Base-by-base conservation (phyloP, 208 protist species). In the Angomonas ambiguus region DNA sequence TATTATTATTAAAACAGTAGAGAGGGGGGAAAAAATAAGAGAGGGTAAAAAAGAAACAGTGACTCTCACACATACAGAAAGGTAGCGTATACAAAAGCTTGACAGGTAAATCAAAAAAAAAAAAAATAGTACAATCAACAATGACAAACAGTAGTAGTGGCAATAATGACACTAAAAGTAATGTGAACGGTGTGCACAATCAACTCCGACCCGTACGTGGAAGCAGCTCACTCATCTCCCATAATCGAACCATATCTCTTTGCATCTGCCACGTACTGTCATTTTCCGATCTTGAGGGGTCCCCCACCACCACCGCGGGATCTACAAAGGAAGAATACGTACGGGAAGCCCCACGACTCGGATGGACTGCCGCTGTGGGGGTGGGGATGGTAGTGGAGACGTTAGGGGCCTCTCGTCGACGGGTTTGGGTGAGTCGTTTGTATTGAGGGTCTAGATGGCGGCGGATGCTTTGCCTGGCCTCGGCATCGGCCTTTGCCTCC, bases 81-180 rank as follows among this genome's bases (percentile, higher is more conserved):
- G n/a, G n/a, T n/a, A n/a, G n/a, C n/a, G n/a, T n/a, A n/a, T n/a
- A n/a, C n/a, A n/a, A n/a, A n/a, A n/a, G n/a, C n/a, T n/a, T n/a
- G n/a, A n/a, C n/a, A 48, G 38, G 38, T 48, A 11, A 48, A 48
- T 18, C 38, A 65, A 49, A 45, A 20, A 65, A 56, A 56, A 16
- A 56, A 56, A 56, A 56, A 25, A 56, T 11, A 56, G 49, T 8
- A 25, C 49, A 56, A 20, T 24, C n/a, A 6, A 11, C 18, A 56
- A 16, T 16, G 27, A 56, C 6, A 56, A 18, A 48, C 38, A 18
- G 18, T 20, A 48, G 18, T 18, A 48, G 38, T 48, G 18, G 38
- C 38, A 48, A 20, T 20, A 18, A 48, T 11, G 38, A 48, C 18
- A 48, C 38, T 20, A 48, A 48, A 48, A 48, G 38, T 20, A 48